Conservation (phyloP, 805 yeast genomes). For the Sugiyamaella chiloensis region DNA sequence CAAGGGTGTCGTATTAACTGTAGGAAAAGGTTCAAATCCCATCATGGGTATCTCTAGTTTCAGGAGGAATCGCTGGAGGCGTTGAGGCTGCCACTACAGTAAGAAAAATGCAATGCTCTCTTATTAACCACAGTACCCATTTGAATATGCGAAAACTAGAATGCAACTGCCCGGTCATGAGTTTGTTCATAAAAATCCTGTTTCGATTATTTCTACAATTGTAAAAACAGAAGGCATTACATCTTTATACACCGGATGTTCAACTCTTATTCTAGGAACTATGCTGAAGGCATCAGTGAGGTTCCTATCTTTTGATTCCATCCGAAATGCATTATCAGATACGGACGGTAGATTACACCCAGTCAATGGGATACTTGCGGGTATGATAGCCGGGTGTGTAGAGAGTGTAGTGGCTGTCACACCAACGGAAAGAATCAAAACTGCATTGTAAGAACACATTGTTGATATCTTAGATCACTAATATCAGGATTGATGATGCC, state of each 20-base stretch:
- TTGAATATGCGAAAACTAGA: constrained; percentile 1
- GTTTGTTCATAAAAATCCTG: background rate
- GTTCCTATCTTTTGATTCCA: constrained; percentile 74
- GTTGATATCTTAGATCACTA: background rate
- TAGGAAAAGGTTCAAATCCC: background rate
- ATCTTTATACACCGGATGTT: constrained; percentile 52
- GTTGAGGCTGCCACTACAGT: constrained; percentile 2
- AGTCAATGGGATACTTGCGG: constrained; percentile 79
- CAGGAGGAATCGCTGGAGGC: constrained; percentile 4
- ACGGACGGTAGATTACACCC: constrained; percentile 75
- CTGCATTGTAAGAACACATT: constrained; percentile 45
- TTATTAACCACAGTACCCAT: background rate
- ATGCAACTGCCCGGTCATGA: background rate
- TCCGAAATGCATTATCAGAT: constrained; percentile 63
- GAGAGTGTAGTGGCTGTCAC: constrained; percentile 81
- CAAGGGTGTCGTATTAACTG: too few species aligned
- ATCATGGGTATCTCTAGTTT: constrained; percentile 3
- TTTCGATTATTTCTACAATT: constrained; percentile 55
- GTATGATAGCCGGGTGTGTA: constrained; percentile 77
- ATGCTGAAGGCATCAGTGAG: constrained; percentile 80
- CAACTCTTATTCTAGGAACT: constrained; percentile 82
- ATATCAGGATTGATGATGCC: constrained; percentile 56
- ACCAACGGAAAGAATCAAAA: constrained; percentile 82
- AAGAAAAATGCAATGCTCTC: background rate
- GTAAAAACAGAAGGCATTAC: constrained; percentile 51